Conservation (phyloP, 192 early-diverging fungal species). For the Bifiguratus adelaidae region DNA sequence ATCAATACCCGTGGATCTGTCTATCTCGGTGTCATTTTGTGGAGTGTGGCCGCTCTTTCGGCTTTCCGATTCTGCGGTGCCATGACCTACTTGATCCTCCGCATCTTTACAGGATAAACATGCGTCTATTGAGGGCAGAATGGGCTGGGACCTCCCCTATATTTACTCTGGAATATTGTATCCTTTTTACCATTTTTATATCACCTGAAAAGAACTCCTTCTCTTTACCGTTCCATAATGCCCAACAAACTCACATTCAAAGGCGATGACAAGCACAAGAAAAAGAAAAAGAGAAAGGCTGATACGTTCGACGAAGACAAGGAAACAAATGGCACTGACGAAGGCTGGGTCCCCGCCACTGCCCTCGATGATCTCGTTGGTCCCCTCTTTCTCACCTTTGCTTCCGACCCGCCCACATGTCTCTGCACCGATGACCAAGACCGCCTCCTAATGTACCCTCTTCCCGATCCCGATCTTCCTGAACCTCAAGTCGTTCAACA, state of each 20-base stretch:
- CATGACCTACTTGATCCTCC: constrained; percentile 50
- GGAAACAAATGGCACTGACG: neutral
- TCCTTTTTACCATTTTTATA: too few relatives aligned
- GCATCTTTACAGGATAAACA: constrained; percentile 39
- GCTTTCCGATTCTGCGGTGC: constrained; percentile 59
- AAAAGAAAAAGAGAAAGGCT: constrained; percentile 53
- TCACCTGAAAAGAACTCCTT: too few relatives aligned
- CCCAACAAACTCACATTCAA: constrained; percentile 51
- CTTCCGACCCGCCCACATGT: constrained; percentile 47
- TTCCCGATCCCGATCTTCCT: constrained; percentile 12
- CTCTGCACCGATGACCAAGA: constrained; percentile 35
- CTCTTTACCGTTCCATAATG: too few relatives aligned
- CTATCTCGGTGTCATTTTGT: constrained; percentile 64
- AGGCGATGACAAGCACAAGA: constrained; percentile 45
- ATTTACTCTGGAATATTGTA: too few relatives aligned
- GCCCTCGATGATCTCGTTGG: constrained; percentile 53
- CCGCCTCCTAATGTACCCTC: constrained; percentile 26
- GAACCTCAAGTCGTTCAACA: constrained; percentile 41
- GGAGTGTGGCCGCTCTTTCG: constrained; percentile 60
- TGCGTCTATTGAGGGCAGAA: too few relatives aligned
- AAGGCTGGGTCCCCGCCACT: constrained; percentile 58
- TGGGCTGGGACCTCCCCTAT: too few relatives aligned
- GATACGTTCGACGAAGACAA: neutral
- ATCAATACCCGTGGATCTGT: constrained; percentile 21
- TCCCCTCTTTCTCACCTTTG: constrained; percentile 54